Conservation (phyloP, 1,284 basidiomycete genomes). For the Heimioporus punctisporus region DNA sequence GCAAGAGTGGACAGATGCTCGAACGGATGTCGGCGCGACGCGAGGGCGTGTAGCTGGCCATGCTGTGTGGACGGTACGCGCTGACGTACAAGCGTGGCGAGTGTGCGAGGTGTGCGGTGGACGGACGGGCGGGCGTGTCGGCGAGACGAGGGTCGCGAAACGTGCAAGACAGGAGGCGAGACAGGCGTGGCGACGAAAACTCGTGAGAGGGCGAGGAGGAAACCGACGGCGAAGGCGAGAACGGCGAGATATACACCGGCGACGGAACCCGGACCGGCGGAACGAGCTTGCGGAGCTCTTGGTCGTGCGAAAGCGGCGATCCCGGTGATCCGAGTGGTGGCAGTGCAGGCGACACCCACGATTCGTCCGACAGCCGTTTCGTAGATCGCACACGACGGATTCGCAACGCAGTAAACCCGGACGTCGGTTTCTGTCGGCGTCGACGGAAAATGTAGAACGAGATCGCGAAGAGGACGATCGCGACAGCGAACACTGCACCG, state of each 20-base stretch:
- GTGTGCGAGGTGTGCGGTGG: constrained; percentile 20
- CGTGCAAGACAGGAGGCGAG: constrained; percentile 25
- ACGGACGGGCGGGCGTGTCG: constrained; percentile 5
- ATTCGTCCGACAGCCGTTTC: constrained; percentile 27
- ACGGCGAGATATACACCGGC: constrained; percentile 24
- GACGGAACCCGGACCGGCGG: constrained; percentile 20
- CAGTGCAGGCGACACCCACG: constrained; percentile 27
- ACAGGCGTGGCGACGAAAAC: constrained; percentile 17
- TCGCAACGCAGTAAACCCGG: constrained; percentile 9
- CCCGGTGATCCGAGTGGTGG: constrained; percentile 4
- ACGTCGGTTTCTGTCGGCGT: neutral
- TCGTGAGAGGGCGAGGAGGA: constrained; percentile 10
- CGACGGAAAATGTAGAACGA: constrained; percentile 13
- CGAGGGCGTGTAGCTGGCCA: constrained; percentile 14
- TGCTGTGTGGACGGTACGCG: constrained; percentile 15
- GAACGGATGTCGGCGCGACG: constrained; percentile 13
- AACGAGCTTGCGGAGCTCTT: constrained; percentile 19
- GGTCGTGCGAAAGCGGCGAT: constrained; percentile 10
- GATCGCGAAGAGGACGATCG: constrained; percentile 13
- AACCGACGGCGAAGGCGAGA: constrained; percentile 18
- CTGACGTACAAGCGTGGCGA: constrained; percentile 18
- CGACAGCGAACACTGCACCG: constrained; percentile 10
- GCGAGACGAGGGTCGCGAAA: constrained; percentile 10
- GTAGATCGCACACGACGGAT: constrained; percentile 5
- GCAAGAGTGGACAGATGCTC: constrained; percentile 11